Percentiles rank a stretch among this genome's conserved stretches.
phyloP scores from a whole-genome alignment of 495 filamentous ascomycete genomes.

The Cladorrhinum samala region DNA sequence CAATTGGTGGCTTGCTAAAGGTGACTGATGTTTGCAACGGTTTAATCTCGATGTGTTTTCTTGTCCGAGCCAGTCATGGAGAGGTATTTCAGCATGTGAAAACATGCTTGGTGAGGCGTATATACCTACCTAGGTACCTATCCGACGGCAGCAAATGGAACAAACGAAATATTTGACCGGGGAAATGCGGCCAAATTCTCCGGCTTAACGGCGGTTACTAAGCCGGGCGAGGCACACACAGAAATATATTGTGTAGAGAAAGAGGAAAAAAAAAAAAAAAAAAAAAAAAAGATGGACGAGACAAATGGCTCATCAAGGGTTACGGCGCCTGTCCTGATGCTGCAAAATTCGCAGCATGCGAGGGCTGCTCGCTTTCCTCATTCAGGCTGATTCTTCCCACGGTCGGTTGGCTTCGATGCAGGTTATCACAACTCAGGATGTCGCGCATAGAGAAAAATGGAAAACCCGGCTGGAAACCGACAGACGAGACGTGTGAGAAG shows the following conservation, averaged over 20 bases:
- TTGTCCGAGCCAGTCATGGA: background rate
- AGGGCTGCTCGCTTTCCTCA: background rate
- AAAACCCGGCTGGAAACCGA: background rate
- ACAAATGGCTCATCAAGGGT: conserved; percentile 20
- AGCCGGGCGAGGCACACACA: conserved; percentile 6
- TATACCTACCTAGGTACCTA: conserved; percentile 1
- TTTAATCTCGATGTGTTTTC: background rate
- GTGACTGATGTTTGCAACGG: too few species aligned
- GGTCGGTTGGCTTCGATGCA: background rate
- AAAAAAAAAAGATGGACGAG: background rate
- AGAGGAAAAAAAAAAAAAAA: conserved; percentile 1
- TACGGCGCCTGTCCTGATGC: conserved; percentile 8
- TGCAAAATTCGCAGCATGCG: too few species aligned
- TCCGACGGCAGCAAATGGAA: conserved; percentile 7
- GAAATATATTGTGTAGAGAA: too few species aligned
- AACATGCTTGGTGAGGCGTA: background rate
- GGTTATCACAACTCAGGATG: too few species aligned
- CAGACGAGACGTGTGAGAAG: too few species aligned
- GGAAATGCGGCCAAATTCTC: conserved; percentile 26
- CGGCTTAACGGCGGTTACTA: conserved; percentile 20
- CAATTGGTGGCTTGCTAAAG: background rate
- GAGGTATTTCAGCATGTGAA: background rate
- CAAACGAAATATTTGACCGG: conserved; percentile 11
- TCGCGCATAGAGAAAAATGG: background rate
- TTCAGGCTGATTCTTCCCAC: conserved; percentile 18